Evolutionary conservation across 2,329 filamentous ascomycete genomes (phyloP), one percentile per base, ranked within the genome.

Genomic region (Curvularia sp.): DNA sequence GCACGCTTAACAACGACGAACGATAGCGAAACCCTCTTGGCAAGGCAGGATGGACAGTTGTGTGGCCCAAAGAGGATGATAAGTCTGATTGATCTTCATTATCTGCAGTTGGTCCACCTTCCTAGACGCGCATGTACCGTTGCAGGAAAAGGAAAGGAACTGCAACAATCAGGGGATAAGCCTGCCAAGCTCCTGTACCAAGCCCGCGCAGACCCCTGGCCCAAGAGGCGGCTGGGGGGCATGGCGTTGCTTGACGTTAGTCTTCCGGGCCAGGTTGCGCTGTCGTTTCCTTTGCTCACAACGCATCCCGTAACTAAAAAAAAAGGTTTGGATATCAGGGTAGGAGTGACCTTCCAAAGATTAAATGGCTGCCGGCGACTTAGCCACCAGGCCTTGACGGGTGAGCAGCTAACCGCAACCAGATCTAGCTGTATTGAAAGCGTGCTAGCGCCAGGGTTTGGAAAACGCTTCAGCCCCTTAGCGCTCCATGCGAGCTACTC

Each of bases 201-300:
- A 65, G 67, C 48, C 4, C 47, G 55, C 55, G 57, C 45, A 43
- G 8, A 47, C 48, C 52, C 25, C 34, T 61, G 39, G 60, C 27
- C 48, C 59, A 61, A 58, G 58, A 57, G 42, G 51, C 57, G 39
- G n/a, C 32, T n/a, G 45, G 51, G 57, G 59, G 53, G 59, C 67
- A 69, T 72, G 69, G 70, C 68, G 47, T 66, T 70, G 65, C 66
- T 71, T 71, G 62, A 51, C 57, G 30, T 46, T 30, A 13, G 25
- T 15, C 28, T 9, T 19, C 41, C 27, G 28, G 34, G 12, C 30
- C 55, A 41, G 36, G 15, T 46, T 43, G 45, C 38, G 42, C 9
- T 15, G 28, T 13, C 15, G 41, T 32, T 10, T 30, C 15, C 28
- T 54, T 25, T 23, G 49, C 21, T 39, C 21, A 28, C 7, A 13